Conservation (phyloP, 257 asterid genomes). For the Ocimum tenuiflorum region DNA sequence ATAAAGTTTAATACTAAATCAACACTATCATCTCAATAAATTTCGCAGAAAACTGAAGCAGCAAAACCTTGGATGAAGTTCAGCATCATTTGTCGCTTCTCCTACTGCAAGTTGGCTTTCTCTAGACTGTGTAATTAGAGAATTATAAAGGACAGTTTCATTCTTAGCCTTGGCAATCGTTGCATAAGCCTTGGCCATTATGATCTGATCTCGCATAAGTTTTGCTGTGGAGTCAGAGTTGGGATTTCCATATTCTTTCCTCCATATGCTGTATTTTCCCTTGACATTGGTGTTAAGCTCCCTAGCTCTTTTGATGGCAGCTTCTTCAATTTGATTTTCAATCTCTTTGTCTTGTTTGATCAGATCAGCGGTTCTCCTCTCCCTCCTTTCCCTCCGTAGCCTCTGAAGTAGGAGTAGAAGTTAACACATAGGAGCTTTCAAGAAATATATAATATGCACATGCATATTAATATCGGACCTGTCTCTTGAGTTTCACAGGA, state of each 20-base stretch:
- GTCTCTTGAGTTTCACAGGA: conserved; percentile 73
- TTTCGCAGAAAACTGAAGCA: conserved; percentile 14
- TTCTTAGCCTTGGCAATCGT: conserved; percentile 82
- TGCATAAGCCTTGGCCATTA: conserved; percentile 92
- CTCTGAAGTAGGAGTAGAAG: conserved; percentile 36
- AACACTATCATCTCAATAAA: conserved; percentile 15
- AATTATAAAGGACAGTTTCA: conserved; percentile 52
- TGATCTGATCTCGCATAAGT: conserved; percentile 89
- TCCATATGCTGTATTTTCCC: conserved; percentile 84
- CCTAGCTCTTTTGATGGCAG: conserved; percentile 68
- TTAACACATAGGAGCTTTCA: neutral
- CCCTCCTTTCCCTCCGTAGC: conserved; percentile 68
- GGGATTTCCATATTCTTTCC: conserved; percentile 86
- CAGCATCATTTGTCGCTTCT: conserved; percentile 78
- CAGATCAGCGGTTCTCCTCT: conserved; percentile 57
- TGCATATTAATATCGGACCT: conserved; percentile 41
- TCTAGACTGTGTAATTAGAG: conserved; percentile 63
- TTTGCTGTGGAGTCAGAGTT: conserved; percentile 74
- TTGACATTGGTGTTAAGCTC: conserved; percentile 68
- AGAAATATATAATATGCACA: conserved; percentile 1
- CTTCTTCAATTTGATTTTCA: conserved; percentile 67
- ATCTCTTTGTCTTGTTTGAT: conserved; percentile 53
- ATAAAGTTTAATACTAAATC: conserved; percentile 13
- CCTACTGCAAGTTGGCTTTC: conserved; percentile 70
- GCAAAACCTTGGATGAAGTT: conserved; percentile 72